phyloP scores from a whole-genome alignment of 768 basidiomycete species.

The Leccinum arenicola region DNA sequence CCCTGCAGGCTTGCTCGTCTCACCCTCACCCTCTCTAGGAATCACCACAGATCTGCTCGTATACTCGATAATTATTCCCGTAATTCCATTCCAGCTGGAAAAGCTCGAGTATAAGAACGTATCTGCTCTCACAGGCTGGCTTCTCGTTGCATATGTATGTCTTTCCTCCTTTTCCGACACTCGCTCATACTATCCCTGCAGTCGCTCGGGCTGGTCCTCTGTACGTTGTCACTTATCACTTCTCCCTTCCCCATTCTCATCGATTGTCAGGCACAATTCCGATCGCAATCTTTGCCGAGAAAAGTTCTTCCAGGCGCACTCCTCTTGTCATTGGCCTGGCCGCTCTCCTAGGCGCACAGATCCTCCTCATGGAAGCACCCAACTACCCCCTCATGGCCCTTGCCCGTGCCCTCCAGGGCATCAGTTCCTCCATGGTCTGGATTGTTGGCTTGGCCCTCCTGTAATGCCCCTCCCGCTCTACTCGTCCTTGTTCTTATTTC shows the following conservation, averaged over 20 bases:
- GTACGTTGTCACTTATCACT: slow-evolving; percentile 33
- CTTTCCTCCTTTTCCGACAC: not conserved
- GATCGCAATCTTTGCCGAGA: slow-evolving; percentile 55
- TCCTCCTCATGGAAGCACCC: slow-evolving; percentile 62
- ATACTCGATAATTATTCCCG: slow-evolving; percentile 61
- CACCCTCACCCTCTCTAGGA: slow-evolving; percentile 21
- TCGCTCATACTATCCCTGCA: slow-evolving; percentile 21
- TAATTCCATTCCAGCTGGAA: slow-evolving; percentile 62
- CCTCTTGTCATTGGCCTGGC: slow-evolving; percentile 53
- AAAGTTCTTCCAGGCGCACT: slow-evolving; percentile 40
- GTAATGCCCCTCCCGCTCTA: slow-evolving; percentile 30
- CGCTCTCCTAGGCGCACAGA: slow-evolving; percentile 49
- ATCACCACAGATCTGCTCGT: slow-evolving; percentile 53
- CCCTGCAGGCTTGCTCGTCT: not conserved
- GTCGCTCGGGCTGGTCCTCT: slow-evolving; percentile 56
- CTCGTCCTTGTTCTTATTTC: slow-evolving; percentile 9
- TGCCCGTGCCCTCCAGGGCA: slow-evolving; percentile 57
- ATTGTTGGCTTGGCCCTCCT: slow-evolving; percentile 58
- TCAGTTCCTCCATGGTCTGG: slow-evolving; percentile 62
- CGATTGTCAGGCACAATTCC: slow-evolving; percentile 48
- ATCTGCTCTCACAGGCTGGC: slow-evolving; percentile 56
- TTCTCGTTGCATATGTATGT: slow-evolving; percentile 57
- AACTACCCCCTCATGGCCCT: slow-evolving; percentile 55
- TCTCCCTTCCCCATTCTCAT: slow-evolving; percentile 1
- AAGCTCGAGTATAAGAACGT: slow-evolving; percentile 42